Conservation (phyloP, 805 yeast genomes). For the Schwanniomyces vanrijiae region DNA sequence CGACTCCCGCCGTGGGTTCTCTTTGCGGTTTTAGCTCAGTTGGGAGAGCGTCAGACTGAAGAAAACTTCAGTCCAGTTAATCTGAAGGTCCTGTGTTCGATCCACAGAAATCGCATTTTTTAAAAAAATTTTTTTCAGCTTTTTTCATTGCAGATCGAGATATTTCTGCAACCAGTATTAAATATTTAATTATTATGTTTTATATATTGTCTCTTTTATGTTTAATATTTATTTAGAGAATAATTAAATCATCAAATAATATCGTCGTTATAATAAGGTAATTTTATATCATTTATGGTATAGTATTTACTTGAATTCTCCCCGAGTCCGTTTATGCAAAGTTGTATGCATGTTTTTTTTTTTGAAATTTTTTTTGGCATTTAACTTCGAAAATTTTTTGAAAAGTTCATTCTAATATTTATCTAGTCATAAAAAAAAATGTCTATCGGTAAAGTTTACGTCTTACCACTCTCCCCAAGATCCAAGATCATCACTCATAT, state of each 20-base stretch:
- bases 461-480: conserved; percentile 32
- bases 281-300: too few relatives aligned
- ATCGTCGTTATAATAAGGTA: too few relatives aligned
- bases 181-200: too few relatives aligned
- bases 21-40: conserved; percentile 39
- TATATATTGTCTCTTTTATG: too few relatives aligned
- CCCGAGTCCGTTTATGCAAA: neutral
- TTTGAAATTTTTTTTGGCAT: conserved; percentile 5
- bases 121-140: neutral
- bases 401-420: neutral
- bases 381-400: neutral
- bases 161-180: neutral
- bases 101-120: conserved; percentile 27
- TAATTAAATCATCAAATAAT: too few relatives aligned
- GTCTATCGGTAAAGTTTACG: conserved; percentile 70
- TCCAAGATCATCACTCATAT: conserved; percentile 32
- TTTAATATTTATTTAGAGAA: too few relatives aligned
- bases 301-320: too few relatives aligned
- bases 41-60: conserved; percentile 43
- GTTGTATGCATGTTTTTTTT: neutral
- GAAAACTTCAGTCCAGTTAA: conserved; percentile 24
- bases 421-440: conserved; percentile 27
- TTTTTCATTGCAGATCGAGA: conserved; percentile 7
- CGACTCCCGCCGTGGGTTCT: too few relatives aligned
- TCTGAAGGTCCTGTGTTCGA: conserved; percentile 33